phyloP scores from a whole-genome alignment of 2,329 filamentous ascomycete genomes.

The Clarireedia monteithiana region DNA sequence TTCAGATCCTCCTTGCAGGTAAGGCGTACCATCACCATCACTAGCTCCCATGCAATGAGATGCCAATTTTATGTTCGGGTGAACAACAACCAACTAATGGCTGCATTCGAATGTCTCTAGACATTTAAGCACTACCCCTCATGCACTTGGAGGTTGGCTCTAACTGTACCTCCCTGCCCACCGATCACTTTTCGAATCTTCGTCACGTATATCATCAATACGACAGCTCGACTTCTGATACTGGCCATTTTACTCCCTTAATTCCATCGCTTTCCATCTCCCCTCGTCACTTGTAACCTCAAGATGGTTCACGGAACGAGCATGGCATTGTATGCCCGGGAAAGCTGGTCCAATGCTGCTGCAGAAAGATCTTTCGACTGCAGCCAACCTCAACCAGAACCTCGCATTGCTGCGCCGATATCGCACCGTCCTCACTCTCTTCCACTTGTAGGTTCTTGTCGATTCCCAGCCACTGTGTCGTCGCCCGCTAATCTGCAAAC shows the following conservation, averaged over 20 bases:
- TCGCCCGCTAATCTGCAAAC: neutral
- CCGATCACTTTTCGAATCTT: neutral
- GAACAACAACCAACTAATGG: no score
- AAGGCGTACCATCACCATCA: neutral
- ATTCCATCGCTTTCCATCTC: conserved; percentile 4
- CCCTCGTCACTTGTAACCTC: conserved; percentile 10
- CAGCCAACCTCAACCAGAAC: conserved; percentile 11
- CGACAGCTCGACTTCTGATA: conserved; percentile 28
- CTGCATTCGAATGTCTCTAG: no score
- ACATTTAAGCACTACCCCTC: no score
- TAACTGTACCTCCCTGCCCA: neutral
- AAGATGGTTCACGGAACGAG: conserved; percentile 21
- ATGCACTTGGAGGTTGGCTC: no score
- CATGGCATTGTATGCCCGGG: conserved; percentile 14
- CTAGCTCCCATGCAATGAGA: no score
- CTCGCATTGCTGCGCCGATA: conserved; percentile 6
- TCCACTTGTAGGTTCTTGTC: conserved; percentile 1
- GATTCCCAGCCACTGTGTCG: neutral
- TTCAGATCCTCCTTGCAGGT: conserved; percentile 12
- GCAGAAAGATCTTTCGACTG: conserved; percentile 19
- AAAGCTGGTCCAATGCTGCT: conserved; percentile 11
- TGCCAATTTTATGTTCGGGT: no score
- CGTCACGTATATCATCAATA: conserved; percentile 22
- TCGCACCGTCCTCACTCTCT: conserved; percentile 8
- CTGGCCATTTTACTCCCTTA: conserved; percentile 10